These are phyloP conservation scores for Nannochloropsis oceanica DNA, from an alignment of 108 stramenopile genomes.

Conservation along the genomic window DNA sequence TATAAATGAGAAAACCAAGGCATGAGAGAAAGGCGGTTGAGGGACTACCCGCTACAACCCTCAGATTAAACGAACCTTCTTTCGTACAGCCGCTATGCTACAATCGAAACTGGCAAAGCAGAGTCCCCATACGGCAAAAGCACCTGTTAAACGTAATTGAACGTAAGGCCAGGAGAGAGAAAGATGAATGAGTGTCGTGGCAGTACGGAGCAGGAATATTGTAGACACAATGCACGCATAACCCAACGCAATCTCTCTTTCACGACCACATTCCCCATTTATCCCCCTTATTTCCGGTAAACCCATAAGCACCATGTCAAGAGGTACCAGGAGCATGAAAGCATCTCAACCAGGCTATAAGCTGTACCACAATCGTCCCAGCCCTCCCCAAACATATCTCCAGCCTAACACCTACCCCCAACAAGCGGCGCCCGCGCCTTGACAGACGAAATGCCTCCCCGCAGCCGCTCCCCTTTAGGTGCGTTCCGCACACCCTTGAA, in stretches of 20 bases:
- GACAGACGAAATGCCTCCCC: constrained; percentile 58
- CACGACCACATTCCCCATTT: no score
- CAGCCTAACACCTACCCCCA: neutral
- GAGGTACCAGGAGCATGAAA: no score
- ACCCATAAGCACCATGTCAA: no score
- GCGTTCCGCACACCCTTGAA: constrained; percentile 57
- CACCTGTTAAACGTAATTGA: constrained; percentile 31
- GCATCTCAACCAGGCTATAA: no score
- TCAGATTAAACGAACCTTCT: neutral
- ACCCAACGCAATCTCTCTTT: no score
- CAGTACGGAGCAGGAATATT: no score
- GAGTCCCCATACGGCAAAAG: constrained; percentile 75
- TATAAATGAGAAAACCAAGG: neutral
- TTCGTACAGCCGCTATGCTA: neutral
- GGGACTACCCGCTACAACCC: neutral
- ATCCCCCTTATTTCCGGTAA: no score
- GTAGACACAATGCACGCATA: no score
- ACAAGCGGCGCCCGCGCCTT: constrained; percentile 39
- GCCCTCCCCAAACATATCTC: no score
- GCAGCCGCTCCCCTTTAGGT: constrained; percentile 40
- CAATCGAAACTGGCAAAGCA: constrained; percentile 94
- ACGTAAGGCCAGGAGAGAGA: no score
- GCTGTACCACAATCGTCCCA: no score
- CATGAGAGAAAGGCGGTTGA: neutral
- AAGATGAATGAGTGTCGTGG: no score